Percentiles rank a stretch among this genome's conserved stretches.
Conservation (phyloP, 768 basidiomycete genomes). For the Amanita pallidorosea region DNA sequence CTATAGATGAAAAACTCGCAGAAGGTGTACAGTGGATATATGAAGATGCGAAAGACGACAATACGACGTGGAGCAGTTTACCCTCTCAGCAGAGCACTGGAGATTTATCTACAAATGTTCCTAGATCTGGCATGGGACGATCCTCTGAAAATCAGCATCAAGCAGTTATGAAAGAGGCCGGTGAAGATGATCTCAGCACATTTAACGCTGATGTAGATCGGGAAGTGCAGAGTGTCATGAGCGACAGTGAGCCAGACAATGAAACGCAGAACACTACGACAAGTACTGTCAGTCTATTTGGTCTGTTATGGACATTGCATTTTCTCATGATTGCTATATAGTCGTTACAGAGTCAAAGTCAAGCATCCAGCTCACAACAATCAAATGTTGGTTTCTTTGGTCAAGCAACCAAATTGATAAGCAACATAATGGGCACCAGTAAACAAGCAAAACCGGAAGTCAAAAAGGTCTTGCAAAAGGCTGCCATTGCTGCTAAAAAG, state of each 20-base stretch:
- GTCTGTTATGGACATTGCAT: constrained; percentile 19
- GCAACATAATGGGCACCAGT: constrained; percentile 50
- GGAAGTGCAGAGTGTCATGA: constrained; percentile 24
- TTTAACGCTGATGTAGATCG: constrained; percentile 27
- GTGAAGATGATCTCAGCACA: constrained; percentile 15
- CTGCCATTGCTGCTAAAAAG: constrained; percentile 82
- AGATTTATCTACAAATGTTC: constrained; percentile 11
- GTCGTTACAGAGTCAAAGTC: constrained; percentile 35
- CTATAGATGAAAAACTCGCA: constrained; percentile 53
- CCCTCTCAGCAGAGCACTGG: constrained; percentile 33
- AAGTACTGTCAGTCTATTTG: constrained; percentile 25
- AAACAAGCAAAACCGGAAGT: constrained; percentile 72
- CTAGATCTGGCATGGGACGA: constrained; percentile 11
- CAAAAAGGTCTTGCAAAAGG: constrained; percentile 69
- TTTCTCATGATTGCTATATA: constrained; percentile 11
- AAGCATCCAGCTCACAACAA: constrained; percentile 43
- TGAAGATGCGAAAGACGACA: constrained; percentile 49
- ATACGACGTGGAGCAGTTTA: constrained; percentile 65
- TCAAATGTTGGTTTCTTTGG: constrained; percentile 55
- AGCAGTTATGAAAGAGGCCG: background rate
- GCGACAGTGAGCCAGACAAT: constrained; percentile 30
- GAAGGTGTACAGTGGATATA: constrained; percentile 54
- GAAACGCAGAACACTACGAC: constrained; percentile 26
- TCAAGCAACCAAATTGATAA: constrained; percentile 61
- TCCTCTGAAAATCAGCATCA: constrained; percentile 3